Percentiles rank a stretch among this genome's conserved stretches.
These are phyloP conservation scores for Lactifluus hygrophoroides DNA, from an alignment of 768 basidiomycete genomes.

Conservation along the genomic window DNA sequence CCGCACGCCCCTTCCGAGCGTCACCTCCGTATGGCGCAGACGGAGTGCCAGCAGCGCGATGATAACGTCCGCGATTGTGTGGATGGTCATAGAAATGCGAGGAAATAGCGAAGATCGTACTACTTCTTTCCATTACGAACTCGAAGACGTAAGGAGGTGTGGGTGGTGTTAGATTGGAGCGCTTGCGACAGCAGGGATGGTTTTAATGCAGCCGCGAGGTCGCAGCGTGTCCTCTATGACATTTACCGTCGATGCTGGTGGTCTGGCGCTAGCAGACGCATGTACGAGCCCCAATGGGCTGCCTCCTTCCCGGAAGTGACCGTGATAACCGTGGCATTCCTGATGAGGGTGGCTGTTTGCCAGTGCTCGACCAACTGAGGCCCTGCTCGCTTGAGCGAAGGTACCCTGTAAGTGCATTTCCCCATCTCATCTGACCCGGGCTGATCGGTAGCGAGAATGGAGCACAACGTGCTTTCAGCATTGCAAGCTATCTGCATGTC, in stretches of 20 bases:
- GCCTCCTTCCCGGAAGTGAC: background rate
- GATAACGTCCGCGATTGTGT: constrained; percentile 5
- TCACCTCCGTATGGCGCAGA: background rate
- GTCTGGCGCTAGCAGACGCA: background rate
- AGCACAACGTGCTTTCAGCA: constrained; percentile 13
- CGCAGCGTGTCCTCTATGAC: constrained; percentile 4
- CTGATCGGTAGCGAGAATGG: background rate
- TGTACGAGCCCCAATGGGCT: background rate
- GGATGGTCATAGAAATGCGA: constrained; percentile 13
- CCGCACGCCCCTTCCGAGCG: constrained; percentile 26
- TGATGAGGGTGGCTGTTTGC: background rate
- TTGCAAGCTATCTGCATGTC: background rate
- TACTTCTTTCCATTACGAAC: constrained; percentile 15
- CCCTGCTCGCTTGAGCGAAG: background rate
- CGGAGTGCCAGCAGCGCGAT: constrained; percentile 2
- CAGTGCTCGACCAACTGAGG: background rate
- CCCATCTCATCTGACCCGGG: background rate
- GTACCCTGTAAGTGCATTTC: background rate
- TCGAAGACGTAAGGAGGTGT: background rate
- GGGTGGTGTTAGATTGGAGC: background rate
- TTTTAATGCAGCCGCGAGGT: constrained; percentile 15
- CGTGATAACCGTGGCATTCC: background rate
- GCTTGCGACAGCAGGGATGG: background rate
- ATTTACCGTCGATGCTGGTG: background rate
- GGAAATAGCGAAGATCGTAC: constrained; percentile 16